Evolutionary conservation across 2,329 filamentous ascomycete species (phyloP).

Genomic region (Zarea fungicola): DNA sequence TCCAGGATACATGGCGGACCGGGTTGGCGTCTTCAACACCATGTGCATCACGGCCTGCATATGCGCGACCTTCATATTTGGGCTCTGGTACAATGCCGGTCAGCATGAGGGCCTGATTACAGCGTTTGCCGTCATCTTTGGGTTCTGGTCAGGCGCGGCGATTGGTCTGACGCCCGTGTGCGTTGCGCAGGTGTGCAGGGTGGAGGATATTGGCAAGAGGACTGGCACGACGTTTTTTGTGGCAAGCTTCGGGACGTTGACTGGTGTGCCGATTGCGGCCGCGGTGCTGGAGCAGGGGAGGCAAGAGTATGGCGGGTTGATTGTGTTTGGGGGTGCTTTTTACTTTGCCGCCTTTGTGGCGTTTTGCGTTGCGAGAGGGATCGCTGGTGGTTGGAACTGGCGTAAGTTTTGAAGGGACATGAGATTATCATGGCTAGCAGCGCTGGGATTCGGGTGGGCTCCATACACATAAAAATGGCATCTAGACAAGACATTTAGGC

Average conservation of each 20-base stretch:
- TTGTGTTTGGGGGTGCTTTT: constrained; percentile 45
- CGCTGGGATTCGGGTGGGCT: no score
- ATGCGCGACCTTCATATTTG: constrained; percentile 43
- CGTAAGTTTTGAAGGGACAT: background rate
- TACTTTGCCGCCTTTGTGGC: constrained; percentile 40
- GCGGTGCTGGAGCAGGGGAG: constrained; percentile 40
- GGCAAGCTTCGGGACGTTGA: constrained; percentile 54
- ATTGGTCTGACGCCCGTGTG: constrained; percentile 69
- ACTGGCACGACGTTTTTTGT: constrained; percentile 67
- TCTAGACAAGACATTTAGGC: no score
- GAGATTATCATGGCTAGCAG: no score
- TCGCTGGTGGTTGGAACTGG: constrained; percentile 18
- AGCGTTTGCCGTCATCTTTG: constrained; percentile 60
- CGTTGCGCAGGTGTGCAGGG: constrained; percentile 63
- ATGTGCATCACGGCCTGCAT: constrained; percentile 53
- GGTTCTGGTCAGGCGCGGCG: constrained; percentile 64
- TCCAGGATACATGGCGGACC: constrained; percentile 63
- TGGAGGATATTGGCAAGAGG: constrained; percentile 63
- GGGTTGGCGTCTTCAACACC: constrained; percentile 63
- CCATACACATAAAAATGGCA: no score
- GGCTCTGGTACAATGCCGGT: constrained; percentile 55
- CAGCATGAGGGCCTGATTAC: constrained; percentile 45
- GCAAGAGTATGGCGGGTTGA: constrained; percentile 48
- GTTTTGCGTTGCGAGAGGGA: constrained; percentile 18
- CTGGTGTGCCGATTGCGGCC: constrained; percentile 55